Percentiles rank a stretch among this genome's conserved stretches.
Evolutionary conservation across 2,329 filamentous ascomycete species (phyloP).

Genomic region (Aureobasidium vineae): DNA sequence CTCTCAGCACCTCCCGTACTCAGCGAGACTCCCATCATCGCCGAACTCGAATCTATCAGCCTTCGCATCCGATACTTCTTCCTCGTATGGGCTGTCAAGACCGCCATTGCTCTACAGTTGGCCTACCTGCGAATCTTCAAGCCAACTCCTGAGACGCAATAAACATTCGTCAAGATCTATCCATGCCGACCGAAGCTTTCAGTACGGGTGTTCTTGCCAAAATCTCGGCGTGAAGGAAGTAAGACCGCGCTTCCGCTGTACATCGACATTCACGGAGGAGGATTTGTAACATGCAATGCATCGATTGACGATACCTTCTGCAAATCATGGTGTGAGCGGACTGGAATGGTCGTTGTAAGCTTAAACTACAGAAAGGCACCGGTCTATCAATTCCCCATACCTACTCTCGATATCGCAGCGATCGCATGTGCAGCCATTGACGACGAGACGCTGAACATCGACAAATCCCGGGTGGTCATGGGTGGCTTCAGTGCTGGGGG

Average conservation of each 20-base stretch:
- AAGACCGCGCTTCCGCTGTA: neutral
- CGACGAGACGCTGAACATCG: neutral
- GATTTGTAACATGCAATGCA: neutral
- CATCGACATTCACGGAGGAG: slow-evolving; percentile 13
- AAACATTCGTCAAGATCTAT: neutral
- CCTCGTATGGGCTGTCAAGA: slow-evolving; percentile 9
- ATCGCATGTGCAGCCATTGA: neutral
- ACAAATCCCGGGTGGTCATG: neutral
- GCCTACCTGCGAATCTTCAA: neutral
- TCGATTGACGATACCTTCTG: slow-evolving; percentile 1
- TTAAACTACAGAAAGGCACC: slow-evolving; percentile 3
- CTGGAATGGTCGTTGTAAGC: neutral
- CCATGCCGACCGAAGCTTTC: neutral
- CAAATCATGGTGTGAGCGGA: slow-evolving; percentile 3
- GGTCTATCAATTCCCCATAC: neutral
- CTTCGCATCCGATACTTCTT: neutral
- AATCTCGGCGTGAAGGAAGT: neutral
- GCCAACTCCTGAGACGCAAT: neutral
- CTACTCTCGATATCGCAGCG: neutral
- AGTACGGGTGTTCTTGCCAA: neutral
- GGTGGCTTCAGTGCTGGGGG: slow-evolving; percentile 16
- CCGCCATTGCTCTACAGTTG: neutral
- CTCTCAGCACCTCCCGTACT: neutral
- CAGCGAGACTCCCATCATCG: neutral
- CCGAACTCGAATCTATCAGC: neutral